Conservation (phyloP, 2,329 filamentous ascomycete species). For the Neonectria magnoliae region DNA sequence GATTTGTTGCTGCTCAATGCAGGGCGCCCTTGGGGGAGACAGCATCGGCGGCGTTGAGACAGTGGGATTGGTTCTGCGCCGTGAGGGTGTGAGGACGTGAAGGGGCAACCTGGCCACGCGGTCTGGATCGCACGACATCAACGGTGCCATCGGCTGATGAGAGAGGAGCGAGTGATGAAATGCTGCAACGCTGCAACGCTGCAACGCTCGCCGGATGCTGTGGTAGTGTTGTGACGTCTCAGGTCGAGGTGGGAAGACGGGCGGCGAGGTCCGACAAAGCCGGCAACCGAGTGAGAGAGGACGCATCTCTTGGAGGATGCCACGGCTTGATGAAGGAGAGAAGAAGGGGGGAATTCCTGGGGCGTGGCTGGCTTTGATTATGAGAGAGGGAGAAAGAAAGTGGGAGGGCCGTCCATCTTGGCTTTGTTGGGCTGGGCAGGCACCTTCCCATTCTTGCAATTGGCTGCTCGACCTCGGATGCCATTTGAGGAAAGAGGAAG, state of each 20-base stretch:
- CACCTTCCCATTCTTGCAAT: constrained; percentile 19
- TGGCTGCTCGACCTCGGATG: constrained; percentile 4
- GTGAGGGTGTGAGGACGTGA: constrained; percentile 20
- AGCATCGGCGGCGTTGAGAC: constrained; percentile 19
- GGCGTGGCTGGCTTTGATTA: background rate
- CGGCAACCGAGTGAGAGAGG: background rate
- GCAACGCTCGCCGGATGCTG: background rate
- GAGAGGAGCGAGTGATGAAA: background rate
- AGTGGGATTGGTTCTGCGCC: constrained; percentile 20
- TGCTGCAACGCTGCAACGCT: background rate
- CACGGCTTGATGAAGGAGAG: constrained; percentile 4
- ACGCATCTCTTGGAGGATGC: background rate
- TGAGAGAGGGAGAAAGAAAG: background rate
- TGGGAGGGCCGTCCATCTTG: background rate
- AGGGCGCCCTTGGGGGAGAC: constrained; percentile 19
- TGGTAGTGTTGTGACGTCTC: background rate
- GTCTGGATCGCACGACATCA: constrained; percentile 21
- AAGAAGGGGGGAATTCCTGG: background rate
- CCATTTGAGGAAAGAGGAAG: constrained; percentile 13
- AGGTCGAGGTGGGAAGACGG: background rate
- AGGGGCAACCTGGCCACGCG: constrained; percentile 22
- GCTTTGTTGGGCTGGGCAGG: background rate
- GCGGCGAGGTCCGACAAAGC: constrained; percentile 10
- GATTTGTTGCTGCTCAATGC: constrained; percentile 29
- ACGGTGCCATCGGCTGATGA: constrained; percentile 13